Evolutionary conservation across 2,329 filamentous ascomycete species (phyloP).

Genomic region (Xylaria sp.): DNA sequence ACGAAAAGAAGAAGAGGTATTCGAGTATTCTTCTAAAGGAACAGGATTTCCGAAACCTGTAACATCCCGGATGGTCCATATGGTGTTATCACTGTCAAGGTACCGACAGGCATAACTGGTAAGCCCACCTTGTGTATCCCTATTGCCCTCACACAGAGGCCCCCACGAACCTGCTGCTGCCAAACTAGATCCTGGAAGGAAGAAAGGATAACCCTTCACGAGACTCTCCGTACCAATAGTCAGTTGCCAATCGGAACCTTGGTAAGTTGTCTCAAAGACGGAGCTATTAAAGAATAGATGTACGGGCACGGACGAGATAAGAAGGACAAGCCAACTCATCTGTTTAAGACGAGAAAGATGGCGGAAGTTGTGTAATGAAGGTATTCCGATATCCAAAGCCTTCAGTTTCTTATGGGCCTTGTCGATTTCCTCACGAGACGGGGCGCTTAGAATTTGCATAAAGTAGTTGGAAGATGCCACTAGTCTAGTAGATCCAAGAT

Average conservation of each 20-base stretch:
- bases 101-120: neutral
- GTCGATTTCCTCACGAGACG: slow-evolving; percentile 56
- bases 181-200: slow-evolving; percentile 13
- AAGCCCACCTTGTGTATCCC: no score
- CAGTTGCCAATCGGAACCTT: slow-evolving; percentile 6
- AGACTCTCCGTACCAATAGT: slow-evolving; percentile 15
- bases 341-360: slow-evolving; percentile 27
- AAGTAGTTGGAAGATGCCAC: slow-evolving; percentile 17
- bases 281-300: slow-evolving; percentile 41
- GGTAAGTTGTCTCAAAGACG: slow-evolving; percentile 29
- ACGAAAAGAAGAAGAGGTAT: neutral
- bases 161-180: neutral
- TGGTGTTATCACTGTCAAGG: neutral
- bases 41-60: neutral
- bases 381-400: neutral
- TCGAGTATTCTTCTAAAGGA: neutral
- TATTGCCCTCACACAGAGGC: neutral
- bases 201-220: slow-evolving; percentile 3
- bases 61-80: neutral
- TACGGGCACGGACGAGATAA: slow-evolving; percentile 35
- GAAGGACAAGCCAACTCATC: slow-evolving; percentile 32
- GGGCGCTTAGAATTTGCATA: slow-evolving; percentile 56
- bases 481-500: neutral
- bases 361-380: slow-evolving; percentile 43
- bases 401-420: slow-evolving; percentile 47